Evolutionary conservation across 1,284 basidiomycete genomes (phyloP), one percentile per base, ranked within the genome.

Genomic region (Chalciporus sp.): DNA sequence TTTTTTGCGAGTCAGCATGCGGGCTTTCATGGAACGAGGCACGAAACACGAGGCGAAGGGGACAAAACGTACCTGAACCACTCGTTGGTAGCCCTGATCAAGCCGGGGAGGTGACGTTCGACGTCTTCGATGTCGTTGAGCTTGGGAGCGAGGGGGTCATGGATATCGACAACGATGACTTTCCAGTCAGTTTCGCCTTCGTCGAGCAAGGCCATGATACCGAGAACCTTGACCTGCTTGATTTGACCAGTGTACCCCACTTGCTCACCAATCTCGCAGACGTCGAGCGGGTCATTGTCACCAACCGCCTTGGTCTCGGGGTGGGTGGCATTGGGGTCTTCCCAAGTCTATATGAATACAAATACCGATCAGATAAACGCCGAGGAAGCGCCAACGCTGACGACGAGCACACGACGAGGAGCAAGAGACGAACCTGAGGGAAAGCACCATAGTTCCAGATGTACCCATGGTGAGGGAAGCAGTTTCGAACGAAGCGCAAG

Each of bases 221-320:
- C 97, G 70, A 99, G 93, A 60, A 99, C 94, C 82, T 99, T 99
- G 85, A 99, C 97, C 77, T 99, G 97, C 82, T 99, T 99, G 76
- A 99, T 86, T 77, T 99, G 96, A 59, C 97, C 97, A 59, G 90
- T 86, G 76, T 96, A 95, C 61, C 95, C 97, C 67, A 99, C 93
- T 73, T 96, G 94, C 77, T 99, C 97, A 60, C 97, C 97, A 70
- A 99, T 99, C 80, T 99, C 97, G 77, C 97, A 98, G 60, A 99
- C 96, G 76, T 99, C 97, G 64, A 99, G 89, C 60, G 97, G 97
- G 79, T 99, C 97, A 71, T 99, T 98, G 82, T 99, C 97, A 58
- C 97, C 97, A 78, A 92, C 92, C 60, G 97, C 97, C 78, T 98
- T 98, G 71, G 97, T 99, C 82, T 99, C 97, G 54, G 95, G 83